Evolutionary conservation across 2,329 filamentous ascomycete species (phyloP).

Genomic region (Emericellopsis cladophorae): DNA sequence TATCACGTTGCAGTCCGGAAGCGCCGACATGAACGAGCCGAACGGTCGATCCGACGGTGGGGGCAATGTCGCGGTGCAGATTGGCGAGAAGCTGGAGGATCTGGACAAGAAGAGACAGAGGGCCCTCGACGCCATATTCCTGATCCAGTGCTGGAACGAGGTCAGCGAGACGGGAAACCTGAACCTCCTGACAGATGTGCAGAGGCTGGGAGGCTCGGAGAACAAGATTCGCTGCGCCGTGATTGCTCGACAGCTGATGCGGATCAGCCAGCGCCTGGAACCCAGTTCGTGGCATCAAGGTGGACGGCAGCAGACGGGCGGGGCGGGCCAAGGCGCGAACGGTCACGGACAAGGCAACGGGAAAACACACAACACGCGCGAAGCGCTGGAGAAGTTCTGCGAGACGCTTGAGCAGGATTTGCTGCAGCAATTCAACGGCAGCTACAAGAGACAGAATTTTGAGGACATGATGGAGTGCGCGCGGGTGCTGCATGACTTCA

Average conservation of each 20-base stretch:
- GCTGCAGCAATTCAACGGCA: slow-evolving; percentile 92
- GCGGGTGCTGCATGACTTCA: slow-evolving; percentile 88
- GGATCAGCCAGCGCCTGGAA: slow-evolving; percentile 87
- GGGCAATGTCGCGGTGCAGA: slow-evolving; percentile 86
- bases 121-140: slow-evolving; percentile 84
- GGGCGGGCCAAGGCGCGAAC: slow-evolving; percentile 35
- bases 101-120: slow-evolving; percentile 82
- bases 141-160: slow-evolving; percentile 95
- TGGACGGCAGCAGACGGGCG: slow-evolving; percentile 40
- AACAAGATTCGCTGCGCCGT: slow-evolving; percentile 90
- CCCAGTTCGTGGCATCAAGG: slow-evolving; percentile 48
- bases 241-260: slow-evolving; percentile 84
- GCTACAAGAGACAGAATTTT: slow-evolving; percentile 88
- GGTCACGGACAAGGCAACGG: slow-evolving; percentile 19
- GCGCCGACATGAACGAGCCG: slow-evolving; percentile 18
- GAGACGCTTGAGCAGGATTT: slow-evolving; percentile 93
- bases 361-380: slow-evolving; percentile 56
- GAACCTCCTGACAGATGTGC: slow-evolving; percentile 76
- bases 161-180: slow-evolving; percentile 83
- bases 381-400: slow-evolving; percentile 92
- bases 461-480: slow-evolving; percentile 98
- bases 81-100: slow-evolving; percentile 87
- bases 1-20: slow-evolving; percentile 58
- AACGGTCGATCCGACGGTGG: slow-evolving; percentile 38
- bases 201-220: slow-evolving; percentile 72